These are phyloP conservation scores for Biscogniauxia mediterranea DNA, from an alignment of 2,329 filamentous ascomycete species.

Conservation along the genomic window DNA sequence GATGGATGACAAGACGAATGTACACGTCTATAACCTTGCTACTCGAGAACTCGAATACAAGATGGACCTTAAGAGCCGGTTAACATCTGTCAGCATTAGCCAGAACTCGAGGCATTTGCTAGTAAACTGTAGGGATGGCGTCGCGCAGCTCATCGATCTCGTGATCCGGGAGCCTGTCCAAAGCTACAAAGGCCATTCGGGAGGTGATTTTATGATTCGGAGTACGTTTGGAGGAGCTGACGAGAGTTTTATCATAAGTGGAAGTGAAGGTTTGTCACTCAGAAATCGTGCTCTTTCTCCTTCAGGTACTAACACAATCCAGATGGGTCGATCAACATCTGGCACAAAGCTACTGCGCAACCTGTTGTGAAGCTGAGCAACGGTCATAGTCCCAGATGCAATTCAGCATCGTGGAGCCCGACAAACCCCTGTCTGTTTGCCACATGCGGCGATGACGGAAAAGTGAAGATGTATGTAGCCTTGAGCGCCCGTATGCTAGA, in stretches of 20 bases:
- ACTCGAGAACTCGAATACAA: conserved; percentile 74
- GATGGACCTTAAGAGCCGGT: conserved; percentile 64
- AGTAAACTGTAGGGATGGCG: conserved; percentile 75
- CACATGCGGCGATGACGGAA: conserved; percentile 83
- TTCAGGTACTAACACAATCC: conserved; percentile 5
- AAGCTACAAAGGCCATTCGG: conserved; percentile 72
- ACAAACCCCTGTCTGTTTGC: conserved; percentile 80
- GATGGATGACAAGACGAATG: conserved; percentile 65
- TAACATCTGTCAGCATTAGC: conserved; percentile 80
- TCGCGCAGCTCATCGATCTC: conserved; percentile 77
- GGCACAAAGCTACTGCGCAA: conserved; percentile 80
- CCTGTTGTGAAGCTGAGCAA: conserved; percentile 69
- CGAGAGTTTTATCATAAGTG: conserved; percentile 87
- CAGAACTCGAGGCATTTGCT: conserved; percentile 78
- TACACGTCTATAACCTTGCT: conserved; percentile 81
- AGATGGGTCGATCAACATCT: conserved; percentile 76
- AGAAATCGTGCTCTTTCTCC: neutral
- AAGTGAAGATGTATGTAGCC: conserved; percentile 74
- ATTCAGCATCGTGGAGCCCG: conserved; percentile 88
- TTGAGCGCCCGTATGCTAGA: neutral
- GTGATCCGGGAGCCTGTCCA: conserved; percentile 69
- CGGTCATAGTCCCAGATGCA: conserved; percentile 76
- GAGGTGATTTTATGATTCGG: conserved; percentile 76
- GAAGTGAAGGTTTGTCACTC: conserved; percentile 72
- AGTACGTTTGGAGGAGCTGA: conserved; percentile 84